phyloP scores from a whole-genome alignment of 176 grass and related monocot species.

The Phragmites australis region DNA sequence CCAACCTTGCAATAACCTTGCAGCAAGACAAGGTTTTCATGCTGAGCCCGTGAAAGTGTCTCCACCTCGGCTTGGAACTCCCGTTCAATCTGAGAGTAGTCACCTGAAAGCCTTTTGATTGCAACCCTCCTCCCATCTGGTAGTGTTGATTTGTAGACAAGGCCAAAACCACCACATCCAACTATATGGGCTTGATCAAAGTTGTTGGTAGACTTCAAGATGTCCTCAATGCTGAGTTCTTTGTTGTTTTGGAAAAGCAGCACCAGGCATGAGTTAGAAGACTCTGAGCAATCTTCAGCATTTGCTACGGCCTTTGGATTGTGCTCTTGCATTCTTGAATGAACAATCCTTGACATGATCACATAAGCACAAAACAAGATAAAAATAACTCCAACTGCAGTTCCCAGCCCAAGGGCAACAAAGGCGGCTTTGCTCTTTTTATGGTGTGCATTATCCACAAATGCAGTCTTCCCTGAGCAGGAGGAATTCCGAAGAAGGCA shows the following conservation, averaged over 20 bases:
- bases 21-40: conserved; percentile 81
- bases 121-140: conserved; percentile 73
- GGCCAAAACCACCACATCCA: conserved; percentile 87
- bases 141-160: conserved; percentile 83
- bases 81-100: conserved; percentile 89
- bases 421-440: conserved; percentile 55
- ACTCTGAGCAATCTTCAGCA: conserved; percentile 73
- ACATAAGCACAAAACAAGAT: conserved; percentile 53
- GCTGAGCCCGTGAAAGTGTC: conserved; percentile 82
- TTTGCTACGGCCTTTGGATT: conserved; percentile 81
- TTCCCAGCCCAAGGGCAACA: conserved; percentile 54
- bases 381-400: conserved; percentile 45
- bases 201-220: conserved; percentile 86
- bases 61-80: conserved; percentile 95
- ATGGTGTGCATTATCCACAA: neutral
- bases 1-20: conserved; percentile 90
- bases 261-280: conserved; percentile 57
- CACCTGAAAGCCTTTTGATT: conserved; percentile 85
- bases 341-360: conserved; percentile 48
- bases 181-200: conserved; percentile 85
- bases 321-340: conserved; percentile 54
- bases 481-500: conserved; percentile 44
- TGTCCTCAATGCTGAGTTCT: conserved; percentile 74
- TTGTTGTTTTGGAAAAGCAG: conserved; percentile 90
- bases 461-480: neutral